Conservation (phyloP, 164 flowering plant species). For the Tinospora cordifolia region DNA sequence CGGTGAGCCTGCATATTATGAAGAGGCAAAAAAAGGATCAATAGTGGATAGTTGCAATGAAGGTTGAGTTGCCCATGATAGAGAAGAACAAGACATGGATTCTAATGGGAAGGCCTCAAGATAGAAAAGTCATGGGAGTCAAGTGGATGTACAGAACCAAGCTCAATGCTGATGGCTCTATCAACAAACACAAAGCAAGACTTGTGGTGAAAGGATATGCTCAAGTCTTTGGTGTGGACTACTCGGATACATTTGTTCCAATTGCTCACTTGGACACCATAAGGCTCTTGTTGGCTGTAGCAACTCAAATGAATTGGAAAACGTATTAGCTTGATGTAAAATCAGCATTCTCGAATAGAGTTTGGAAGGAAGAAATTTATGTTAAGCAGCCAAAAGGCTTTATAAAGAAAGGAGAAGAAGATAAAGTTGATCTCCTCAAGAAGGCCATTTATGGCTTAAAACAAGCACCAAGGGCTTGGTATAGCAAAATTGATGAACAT, state of each 20-base stretch:
- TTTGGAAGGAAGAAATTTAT: conserved; percentile 2
- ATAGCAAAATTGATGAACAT: no score
- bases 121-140: background rate
- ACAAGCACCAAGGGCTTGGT: background rate
- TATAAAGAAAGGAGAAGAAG: background rate
- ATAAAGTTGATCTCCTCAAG: background rate
- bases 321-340: background rate
- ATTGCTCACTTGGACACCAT: background rate
- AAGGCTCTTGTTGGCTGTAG: no score
- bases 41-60: conserved; percentile 6
- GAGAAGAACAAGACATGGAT: background rate
- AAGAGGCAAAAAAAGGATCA: background rate
- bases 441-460: background rate
- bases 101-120: background rate
- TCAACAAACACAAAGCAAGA: background rate
- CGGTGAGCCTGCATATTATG: background rate
- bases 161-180: background rate
- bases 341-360: background rate
- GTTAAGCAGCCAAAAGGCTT: background rate
- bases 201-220: no score
- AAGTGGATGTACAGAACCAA: conserved; percentile 1
- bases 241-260: background rate
- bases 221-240: background rate
- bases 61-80: background rate
- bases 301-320: background rate